Evolutionary conservation across 2,329 filamentous ascomycete species (phyloP).

Genomic region (Balansia obtecta): DNA sequence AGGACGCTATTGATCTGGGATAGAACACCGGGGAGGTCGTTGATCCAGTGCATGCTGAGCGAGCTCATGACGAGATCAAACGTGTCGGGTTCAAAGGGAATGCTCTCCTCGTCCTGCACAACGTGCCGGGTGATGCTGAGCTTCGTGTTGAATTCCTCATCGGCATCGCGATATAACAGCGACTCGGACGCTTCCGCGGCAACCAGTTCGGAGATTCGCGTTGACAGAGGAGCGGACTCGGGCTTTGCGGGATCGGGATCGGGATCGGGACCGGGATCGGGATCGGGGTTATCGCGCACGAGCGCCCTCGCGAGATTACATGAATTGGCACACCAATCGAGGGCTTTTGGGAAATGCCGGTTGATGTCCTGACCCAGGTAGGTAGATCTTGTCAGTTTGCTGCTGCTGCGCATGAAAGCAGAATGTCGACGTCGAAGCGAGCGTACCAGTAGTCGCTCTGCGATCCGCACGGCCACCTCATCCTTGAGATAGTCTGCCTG

Average conservation of each 20-base stretch:
- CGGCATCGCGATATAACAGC: constrained; percentile 69
- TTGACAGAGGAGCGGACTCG: constrained; percentile 52
- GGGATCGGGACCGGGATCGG: constrained; percentile 44
- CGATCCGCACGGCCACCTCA: constrained; percentile 73
- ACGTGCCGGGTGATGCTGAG: constrained; percentile 64
- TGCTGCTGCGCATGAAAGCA: background rate
- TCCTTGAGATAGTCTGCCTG: constrained; percentile 88
- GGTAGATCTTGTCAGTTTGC: background rate
- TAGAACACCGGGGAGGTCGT: constrained; percentile 79
- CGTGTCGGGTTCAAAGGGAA: constrained; percentile 62
- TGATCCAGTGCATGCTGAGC: constrained; percentile 91
- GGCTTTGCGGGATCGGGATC: constrained; percentile 40
- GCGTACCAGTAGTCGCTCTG: constrained; percentile 68
- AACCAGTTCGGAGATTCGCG: constrained; percentile 60
- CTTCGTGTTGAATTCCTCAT: constrained; percentile 60
- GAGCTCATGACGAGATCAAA: constrained; percentile 90
- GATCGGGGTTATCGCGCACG: constrained; percentile 55
- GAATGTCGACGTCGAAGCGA: background rate
- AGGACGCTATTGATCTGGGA: constrained; percentile 75
- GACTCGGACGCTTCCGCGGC: constrained; percentile 71
- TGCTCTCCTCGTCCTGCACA: constrained; percentile 57
- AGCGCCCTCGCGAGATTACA: constrained; percentile 86
- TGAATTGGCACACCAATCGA: constrained; percentile 90
- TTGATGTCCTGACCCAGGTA: constrained; percentile 84
- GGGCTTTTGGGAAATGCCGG: constrained; percentile 66